Evolutionary conservation across 2,329 filamentous ascomycete genomes (phyloP).

Genomic region (Fusarium pseudoanthophilum): DNA sequence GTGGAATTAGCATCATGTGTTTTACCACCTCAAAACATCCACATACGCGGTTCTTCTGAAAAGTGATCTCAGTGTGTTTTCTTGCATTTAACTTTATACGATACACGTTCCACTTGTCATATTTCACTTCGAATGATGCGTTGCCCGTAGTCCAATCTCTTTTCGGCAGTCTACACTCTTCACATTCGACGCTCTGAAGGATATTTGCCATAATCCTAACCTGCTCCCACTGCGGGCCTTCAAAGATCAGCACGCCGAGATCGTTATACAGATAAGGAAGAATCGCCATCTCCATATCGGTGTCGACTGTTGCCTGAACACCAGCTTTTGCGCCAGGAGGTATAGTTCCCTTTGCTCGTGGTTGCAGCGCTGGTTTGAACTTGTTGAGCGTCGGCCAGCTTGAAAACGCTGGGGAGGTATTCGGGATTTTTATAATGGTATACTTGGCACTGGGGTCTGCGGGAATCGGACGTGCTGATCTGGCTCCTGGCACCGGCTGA

Average conservation of each 20-base stretch:
- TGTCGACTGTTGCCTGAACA: neutral
- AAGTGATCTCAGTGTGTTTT: constrained; percentile 2
- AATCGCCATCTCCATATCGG: neutral
- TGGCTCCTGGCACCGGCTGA: neutral
- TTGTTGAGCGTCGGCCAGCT: constrained; percentile 39
- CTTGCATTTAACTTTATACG: constrained; percentile 23
- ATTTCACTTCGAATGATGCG: neutral
- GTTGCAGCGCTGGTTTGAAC: constrained; percentile 36
- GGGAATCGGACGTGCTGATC: neutral
- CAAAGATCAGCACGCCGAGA: constrained; percentile 47
- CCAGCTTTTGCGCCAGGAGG: neutral
- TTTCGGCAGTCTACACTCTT: neutral
- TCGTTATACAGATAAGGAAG: constrained; percentile 46
- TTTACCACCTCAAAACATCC: neutral
- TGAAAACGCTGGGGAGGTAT: constrained; percentile 1
- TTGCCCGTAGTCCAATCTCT: neutral
- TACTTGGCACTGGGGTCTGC: neutral
- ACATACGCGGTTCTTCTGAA: constrained; percentile 6
- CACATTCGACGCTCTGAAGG: constrained; percentile 20
- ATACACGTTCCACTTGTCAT: constrained; percentile 18
- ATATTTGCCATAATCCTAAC: constrained; percentile 38
- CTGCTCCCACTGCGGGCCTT: constrained; percentile 40
- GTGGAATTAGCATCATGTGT: neutral
- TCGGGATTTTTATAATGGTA: neutral
- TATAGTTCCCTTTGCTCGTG: constrained; percentile 14